phyloP scores from a whole-genome alignment of 768 basidiomycete species.

The Mycena floridula region DNA sequence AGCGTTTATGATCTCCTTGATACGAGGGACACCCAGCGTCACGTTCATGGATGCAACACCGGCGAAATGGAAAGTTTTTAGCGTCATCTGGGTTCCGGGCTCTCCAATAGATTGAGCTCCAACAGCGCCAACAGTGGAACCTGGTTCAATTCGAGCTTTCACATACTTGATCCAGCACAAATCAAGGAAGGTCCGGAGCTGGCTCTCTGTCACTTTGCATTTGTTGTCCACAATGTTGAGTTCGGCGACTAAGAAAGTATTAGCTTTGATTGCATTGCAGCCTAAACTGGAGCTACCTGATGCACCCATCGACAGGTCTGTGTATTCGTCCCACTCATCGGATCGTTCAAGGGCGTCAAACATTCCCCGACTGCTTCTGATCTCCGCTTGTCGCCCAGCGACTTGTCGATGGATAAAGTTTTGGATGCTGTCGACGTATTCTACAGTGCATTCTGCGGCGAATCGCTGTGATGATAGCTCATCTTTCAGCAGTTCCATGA shows the following conservation, averaged over 20 bases:
- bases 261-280: constrained; percentile 1
- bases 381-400: constrained; percentile 55
- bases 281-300: too few relatives aligned
- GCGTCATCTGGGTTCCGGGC: constrained; percentile 98
- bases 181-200: constrained; percentile 76
- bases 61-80: constrained; percentile 99
- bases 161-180: constrained; percentile 89
- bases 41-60: constrained; percentile 99
- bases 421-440: constrained; percentile 64
- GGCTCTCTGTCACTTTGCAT: constrained; percentile 79
- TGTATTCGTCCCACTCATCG: constrained; percentile 72
- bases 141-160: constrained; percentile 94
- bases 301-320: constrained; percentile 72
- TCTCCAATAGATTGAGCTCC: constrained; percentile 99
- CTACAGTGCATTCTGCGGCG: constrained; percentile 60
- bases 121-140: constrained; percentile 98
- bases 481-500: constrained; percentile 62
- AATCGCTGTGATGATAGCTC: constrained; percentile 57
- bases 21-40: constrained; percentile 98
- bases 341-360: constrained; percentile 72
- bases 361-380: constrained; percentile 73
- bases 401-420: constrained; percentile 67
- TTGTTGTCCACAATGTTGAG: constrained; percentile 91
- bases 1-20: constrained; percentile 99
- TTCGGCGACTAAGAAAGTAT: neutral